Percentiles rank a stretch among this genome's conserved stretches.
phyloP scores from a whole-genome alignment of 441 rosid genomes.

The Mallotus repandus region DNA sequence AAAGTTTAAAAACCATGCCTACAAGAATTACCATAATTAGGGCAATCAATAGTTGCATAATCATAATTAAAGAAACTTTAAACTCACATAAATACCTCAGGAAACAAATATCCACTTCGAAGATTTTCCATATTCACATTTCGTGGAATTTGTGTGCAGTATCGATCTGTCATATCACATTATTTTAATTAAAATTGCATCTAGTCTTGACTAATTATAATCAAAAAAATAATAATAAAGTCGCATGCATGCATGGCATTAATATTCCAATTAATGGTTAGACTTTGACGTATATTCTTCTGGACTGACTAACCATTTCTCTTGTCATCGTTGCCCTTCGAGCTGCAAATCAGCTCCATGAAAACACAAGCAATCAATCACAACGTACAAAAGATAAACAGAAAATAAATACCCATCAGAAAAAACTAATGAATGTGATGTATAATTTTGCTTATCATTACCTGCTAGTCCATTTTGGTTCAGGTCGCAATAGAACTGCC shows the following conservation, averaged over 20 bases:
- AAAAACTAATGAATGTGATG: background rate
- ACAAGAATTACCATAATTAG: too few relatives aligned
- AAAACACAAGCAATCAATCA: background rate
- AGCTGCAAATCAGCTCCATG: slow-evolving; percentile 1
- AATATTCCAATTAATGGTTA: too few relatives aligned
- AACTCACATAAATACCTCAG: background rate
- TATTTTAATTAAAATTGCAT: background rate
- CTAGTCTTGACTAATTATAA: too few relatives aligned
- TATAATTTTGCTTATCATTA: background rate
- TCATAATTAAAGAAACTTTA: too few relatives aligned
- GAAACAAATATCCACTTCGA: slow-evolving; percentile 18
- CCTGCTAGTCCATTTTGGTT: slow-evolving; percentile 10
- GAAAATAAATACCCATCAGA: too few relatives aligned
- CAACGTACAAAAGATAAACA: too few relatives aligned
- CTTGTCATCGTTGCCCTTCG: background rate
- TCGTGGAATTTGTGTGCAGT: slow-evolving; percentile 8
- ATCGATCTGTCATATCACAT: slow-evolving; percentile 4
- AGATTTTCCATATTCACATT: slow-evolving; percentile 16
- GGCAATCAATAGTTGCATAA: too few relatives aligned
- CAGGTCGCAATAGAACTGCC: background rate
- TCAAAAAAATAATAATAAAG: too few relatives aligned
- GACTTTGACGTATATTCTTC: too few relatives aligned
- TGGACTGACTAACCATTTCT: background rate
- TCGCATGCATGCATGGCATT: too few relatives aligned
- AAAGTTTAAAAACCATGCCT: too few relatives aligned